These are phyloP conservation scores for Cicer yamashitae DNA, from an alignment of 306 rosid species.

Conservation along the genomic window DNA sequence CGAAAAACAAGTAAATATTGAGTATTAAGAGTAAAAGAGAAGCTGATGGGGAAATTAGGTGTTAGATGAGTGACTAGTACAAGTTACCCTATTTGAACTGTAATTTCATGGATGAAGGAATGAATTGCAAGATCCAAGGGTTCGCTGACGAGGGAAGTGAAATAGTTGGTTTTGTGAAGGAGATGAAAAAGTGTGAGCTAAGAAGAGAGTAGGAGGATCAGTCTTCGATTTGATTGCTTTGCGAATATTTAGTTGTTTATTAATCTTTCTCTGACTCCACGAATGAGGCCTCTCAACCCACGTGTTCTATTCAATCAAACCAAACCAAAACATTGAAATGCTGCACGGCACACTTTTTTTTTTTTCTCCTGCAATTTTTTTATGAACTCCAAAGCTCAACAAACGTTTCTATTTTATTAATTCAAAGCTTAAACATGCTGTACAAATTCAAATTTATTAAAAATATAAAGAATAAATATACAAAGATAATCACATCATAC, in stretches of 20 bases:
- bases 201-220: neutral
- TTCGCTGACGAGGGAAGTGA: conserved; percentile 28
- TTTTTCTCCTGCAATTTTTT: neutral
- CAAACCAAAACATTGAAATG: conserved; percentile 19
- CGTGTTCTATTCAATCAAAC: conserved; percentile 44
- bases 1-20: neutral
- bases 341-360: neutral
- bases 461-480: too few species aligned
- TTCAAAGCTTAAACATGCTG: too few species aligned
- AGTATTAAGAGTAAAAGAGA: neutral
- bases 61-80: neutral
- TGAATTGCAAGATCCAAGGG: conserved; percentile 40
- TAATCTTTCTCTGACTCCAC: conserved; percentile 36
- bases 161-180: neutral
- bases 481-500: too few species aligned
- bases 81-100: conserved; percentile 48
- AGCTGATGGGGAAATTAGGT: neutral
- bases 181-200: neutral
- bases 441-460: too few species aligned
- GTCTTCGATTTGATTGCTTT: neutral
- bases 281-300: conserved; percentile 39
- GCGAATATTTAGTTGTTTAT: conserved; percentile 15
- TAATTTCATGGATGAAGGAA: neutral
- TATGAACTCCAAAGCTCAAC: too few species aligned
- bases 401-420: too few species aligned